A percentile compares a stretch with the other conserved stretches of the same genome.
Evolutionary conservation across 306 rosid genomes (phyloP).

Genomic region (Ochetophila trinervis): DNA sequence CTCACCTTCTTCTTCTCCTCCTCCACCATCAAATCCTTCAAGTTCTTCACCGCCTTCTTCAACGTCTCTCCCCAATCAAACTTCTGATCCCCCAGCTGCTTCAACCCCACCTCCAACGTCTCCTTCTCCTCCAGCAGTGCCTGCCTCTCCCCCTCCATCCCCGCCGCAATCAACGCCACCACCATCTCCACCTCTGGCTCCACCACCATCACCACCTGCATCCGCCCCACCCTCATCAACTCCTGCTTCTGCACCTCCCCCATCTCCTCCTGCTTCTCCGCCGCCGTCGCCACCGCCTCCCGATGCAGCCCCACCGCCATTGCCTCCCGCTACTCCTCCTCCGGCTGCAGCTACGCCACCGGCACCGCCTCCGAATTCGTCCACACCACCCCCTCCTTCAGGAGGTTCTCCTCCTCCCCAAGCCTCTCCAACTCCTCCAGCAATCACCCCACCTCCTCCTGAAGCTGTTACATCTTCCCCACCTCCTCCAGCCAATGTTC

Average conservation of each 20-base stretch:
- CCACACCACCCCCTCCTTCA: slow-evolving; percentile 39
- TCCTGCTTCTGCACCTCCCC: slow-evolving; percentile 38
- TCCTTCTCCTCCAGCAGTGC: slow-evolving; percentile 32
- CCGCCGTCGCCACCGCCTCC: slow-evolving; percentile 26
- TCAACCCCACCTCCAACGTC: slow-evolving; percentile 33
- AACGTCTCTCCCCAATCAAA: slow-evolving; percentile 29
- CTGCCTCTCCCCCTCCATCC: slow-evolving; percentile 27
- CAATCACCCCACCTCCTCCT: slow-evolving; percentile 47
- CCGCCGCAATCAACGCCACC: slow-evolving; percentile 38
- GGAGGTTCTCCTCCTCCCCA: slow-evolving; percentile 50
- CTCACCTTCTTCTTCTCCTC: slow-evolving; percentile 29
- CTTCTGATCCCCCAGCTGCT: slow-evolving; percentile 29
- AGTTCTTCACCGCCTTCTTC: slow-evolving; percentile 40
- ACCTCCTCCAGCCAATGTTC: slow-evolving; percentile 54
- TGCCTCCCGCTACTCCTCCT: slow-evolving; percentile 36
- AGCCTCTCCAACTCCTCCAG: slow-evolving; percentile 43
- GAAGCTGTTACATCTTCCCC: slow-evolving; percentile 36
- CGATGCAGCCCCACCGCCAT: slow-evolving; percentile 24
- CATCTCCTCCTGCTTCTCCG: slow-evolving; percentile 42
- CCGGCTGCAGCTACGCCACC: slow-evolving; percentile 46
- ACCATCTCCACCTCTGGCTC: slow-evolving; percentile 28
- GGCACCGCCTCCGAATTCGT: slow-evolving; percentile 46
- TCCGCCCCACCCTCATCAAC: slow-evolving; percentile 41
- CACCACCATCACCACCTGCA: slow-evolving; percentile 36
- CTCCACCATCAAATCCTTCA: slow-evolving; percentile 26